Base-by-base conservation (phyloP, 2,329 filamentous ascomycete genomes). In the Aspergillus persii region DNA sequence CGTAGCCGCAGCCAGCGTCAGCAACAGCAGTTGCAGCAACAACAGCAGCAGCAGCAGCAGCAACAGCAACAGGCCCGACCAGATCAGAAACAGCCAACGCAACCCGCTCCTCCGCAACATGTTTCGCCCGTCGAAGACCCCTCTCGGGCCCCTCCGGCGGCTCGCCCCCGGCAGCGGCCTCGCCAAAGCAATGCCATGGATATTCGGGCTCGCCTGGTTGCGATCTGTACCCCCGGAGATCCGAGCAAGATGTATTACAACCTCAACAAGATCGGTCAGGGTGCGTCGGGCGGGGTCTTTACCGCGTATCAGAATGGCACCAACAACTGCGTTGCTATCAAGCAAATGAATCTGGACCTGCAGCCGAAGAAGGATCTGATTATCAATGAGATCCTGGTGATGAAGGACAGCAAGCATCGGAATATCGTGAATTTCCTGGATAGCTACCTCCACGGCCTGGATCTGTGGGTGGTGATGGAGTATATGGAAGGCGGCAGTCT, bases 371-470 rank as follows among this genome's bases (percentile, higher is more conserved):
- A 99, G 77, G 95, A 99, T 69, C 81, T 98, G 52, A 99, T 99
- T 71, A 97, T 99, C 78, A 99, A 99, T 76, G 95, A 99, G 74
- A 99, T 99, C 66, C 79, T 99, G 59, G 95, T 99, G 59, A 99
- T 99, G 95, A 96, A 96, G 80, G 95, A 98, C 71, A 97, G 93
- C 81, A 95, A 91, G 59, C 95, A 99, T 74, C 94, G 92, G 70
- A 98, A 98, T 74, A 96, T 99, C 77, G 95, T 99, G 78, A 99
- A 99, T 77, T 99, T 98, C 77, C 94, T 98, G 79, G 95, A 98
- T 80, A 97, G 93, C 74, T 98, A 93, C 75, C 82, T 99, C 9
- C 89, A 93, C 59, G 85, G 86, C 11, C 91, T 94, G 48, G 95
- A 98, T 75, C 81, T 99, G 31, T 99, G 95, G 95, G 95, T 99